Conservation (phyloP, 495 filamentous ascomycete species). For the Hyaloscypha bicolor region DNA sequence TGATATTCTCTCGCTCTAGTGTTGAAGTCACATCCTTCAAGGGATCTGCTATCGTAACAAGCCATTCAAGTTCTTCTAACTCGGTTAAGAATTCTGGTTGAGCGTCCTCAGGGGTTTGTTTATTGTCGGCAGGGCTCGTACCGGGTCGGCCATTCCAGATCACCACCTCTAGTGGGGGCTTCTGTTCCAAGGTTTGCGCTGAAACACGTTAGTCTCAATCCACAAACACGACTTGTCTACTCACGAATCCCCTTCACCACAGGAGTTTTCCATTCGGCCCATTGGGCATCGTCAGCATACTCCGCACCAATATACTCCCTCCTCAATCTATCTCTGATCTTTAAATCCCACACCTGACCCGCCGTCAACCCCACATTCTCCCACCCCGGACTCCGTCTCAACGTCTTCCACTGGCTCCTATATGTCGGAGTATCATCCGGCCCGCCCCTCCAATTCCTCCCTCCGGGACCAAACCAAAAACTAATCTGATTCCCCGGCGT, state of each 20-base stretch:
- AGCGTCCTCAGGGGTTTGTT: background rate
- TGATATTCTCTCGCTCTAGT: background rate
- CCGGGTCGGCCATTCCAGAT: background rate
- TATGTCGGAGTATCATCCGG: background rate
- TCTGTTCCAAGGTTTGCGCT: background rate
- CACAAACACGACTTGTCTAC: background rate
- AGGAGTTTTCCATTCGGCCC: conserved; percentile 18
- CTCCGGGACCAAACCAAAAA: conserved; percentile 28
- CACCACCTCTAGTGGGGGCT: background rate
- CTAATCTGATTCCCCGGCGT: conserved; percentile 26
- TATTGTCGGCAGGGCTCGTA: background rate
- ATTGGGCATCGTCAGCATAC: conserved; percentile 24
- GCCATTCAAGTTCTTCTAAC: conserved; percentile 22
- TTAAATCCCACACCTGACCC: conserved; percentile 28
- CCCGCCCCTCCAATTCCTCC: conserved; percentile 20
- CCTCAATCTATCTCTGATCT: conserved; percentile 24
- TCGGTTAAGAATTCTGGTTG: conserved; percentile 17
- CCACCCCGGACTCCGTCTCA: conserved; percentile 22
- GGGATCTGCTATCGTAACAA: background rate
- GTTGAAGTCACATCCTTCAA: background rate
- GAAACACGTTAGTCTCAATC: background rate
- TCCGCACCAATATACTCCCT: conserved; percentile 16
- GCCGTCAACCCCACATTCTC: conserved; percentile 20
- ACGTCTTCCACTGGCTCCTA: conserved; percentile 9
- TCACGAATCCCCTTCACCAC: background rate